These are phyloP conservation scores for Schizothecium vesticola DNA, from an alignment of 495 filamentous ascomycete species.

Conservation along the genomic window DNA sequence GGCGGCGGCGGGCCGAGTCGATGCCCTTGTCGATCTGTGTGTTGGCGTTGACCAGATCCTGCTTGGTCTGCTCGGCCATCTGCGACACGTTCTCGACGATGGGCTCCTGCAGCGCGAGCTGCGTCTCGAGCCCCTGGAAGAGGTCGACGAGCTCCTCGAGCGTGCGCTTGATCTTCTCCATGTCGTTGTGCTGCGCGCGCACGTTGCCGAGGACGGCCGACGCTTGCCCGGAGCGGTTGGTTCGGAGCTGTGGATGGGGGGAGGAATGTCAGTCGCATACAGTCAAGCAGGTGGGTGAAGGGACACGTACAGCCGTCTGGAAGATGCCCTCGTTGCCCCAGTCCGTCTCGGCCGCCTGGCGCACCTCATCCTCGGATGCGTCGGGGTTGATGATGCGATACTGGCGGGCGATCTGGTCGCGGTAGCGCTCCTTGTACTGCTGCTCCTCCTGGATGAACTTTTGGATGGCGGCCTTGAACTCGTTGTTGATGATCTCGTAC, in stretches of 20 bases:
- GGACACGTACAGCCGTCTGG: constrained; percentile 59
- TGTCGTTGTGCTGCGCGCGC: constrained; percentile 70
- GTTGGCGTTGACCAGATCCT: constrained; percentile 56
- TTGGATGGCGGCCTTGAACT: constrained; percentile 58
- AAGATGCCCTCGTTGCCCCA: constrained; percentile 73
- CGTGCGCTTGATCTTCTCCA: constrained; percentile 64
- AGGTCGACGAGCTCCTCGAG: constrained; percentile 59
- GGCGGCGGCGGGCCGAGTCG: constrained; percentile 48
- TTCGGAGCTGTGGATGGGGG: constrained; percentile 53
- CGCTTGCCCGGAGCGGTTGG: constrained; percentile 62
- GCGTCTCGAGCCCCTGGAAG: constrained; percentile 61
- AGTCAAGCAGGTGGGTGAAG: too few relatives aligned
- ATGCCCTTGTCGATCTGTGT: constrained; percentile 57
- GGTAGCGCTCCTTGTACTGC: constrained; percentile 57
- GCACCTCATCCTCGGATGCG: constrained; percentile 59
- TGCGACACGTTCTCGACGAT: constrained; percentile 50
- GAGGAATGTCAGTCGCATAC: background rate
- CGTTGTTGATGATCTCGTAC: constrained; percentile 55
- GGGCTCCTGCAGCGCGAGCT: constrained; percentile 58
- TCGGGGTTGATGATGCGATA: constrained; percentile 72
- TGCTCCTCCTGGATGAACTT: constrained; percentile 61
- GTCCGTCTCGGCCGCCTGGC: constrained; percentile 57
- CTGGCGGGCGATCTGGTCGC: constrained; percentile 67
- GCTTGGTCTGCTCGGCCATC: constrained; percentile 50
- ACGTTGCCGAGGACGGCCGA: constrained; percentile 63